A percentile compares a stretch with the other conserved stretches of the same genome.
Conservation (phyloP, 495 filamentous ascomycete species). For the Penicillium steckii region DNA sequence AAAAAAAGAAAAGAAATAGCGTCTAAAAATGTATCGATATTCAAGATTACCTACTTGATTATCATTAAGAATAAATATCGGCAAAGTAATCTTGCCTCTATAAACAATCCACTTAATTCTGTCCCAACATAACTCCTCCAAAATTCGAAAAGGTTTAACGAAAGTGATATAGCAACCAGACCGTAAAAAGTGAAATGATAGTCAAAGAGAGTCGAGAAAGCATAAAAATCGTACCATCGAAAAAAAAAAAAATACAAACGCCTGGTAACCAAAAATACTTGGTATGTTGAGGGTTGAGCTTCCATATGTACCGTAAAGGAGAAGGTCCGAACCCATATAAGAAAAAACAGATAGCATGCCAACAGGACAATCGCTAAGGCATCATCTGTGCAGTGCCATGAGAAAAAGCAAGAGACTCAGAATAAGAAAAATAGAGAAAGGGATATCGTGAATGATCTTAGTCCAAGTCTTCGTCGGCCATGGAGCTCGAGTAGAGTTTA, state of each 20-base stretch:
- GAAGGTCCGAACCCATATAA: constrained; percentile 7
- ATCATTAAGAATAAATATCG: constrained; percentile 9
- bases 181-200: background rate
- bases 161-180: constrained; percentile 7
- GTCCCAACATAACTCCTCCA: background rate
- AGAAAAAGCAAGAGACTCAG: constrained; percentile 1
- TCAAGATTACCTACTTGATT: constrained; percentile 7
- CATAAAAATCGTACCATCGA: constrained; percentile 8
- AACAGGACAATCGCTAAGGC: background rate
- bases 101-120: constrained; percentile 11
- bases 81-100: constrained; percentile 1
- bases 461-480: constrained; percentile 23
- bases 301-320: constrained; percentile 26
- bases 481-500: constrained; percentile 29
- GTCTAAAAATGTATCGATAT: constrained; percentile 6
- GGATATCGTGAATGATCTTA: constrained; percentile 3
- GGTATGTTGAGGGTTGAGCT: constrained; percentile 17
- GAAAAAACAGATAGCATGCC: constrained; percentile 3
- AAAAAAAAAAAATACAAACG: constrained; percentile 9
- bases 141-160: constrained; percentile 4
- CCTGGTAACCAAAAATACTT: constrained; percentile 11
- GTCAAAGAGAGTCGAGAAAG: constrained; percentile 20
- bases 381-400: constrained; percentile 18
- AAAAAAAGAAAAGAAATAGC: background rate
- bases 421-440: background rate